Evolutionary conservation across 441 rosid species (phyloP), one percentile per base, ranked within the genome.

Genomic region (Croton setiger): DNA sequence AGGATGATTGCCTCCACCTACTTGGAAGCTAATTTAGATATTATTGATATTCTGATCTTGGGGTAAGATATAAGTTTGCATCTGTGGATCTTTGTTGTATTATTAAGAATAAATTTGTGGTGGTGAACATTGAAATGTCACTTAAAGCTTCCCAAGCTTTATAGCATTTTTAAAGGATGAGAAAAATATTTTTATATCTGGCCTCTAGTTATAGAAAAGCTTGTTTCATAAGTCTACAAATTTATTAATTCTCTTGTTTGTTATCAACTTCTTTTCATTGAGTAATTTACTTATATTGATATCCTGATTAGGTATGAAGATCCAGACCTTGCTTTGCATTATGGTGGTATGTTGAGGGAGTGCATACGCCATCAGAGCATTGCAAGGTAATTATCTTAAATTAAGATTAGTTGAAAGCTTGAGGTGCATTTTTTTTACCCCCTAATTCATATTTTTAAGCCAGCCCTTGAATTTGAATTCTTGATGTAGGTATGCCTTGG

Each of bases 321-420:
- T 74, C 73, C 90, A 11, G 98, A 92, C 73, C 81, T 92, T 93
- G 94, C 99, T 80, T 85, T 94, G 75, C 99, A 94, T 73, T 94
- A 92, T 76, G 98, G 99, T 74, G 90, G 89, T 43, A 94, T 94
- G 98, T 81, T 92, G 66, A 87, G 98, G 86, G 99, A 94, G 70
- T 94, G 99, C 87, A 92, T 90, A 68, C 92, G 98, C 59, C 99
- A 92, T 76, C 99, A 94, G 85, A 84, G 75, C 79, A 92, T 88
- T 73, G 97, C 98, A 51, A 86, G 85, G 99, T 94, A 59, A 20
- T 58, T 59, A 18, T 59, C 36, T 33, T 20, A 47, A 47, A 47
- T n/a, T 47, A 61, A 44, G 6, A 43, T 7, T 62, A 44, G 12
- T 63, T 7, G 17, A 37, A 37, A 21, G 66, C 66, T 23, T 20